Conservation (phyloP, 768 basidiomycete species). For the Albatrellus ellisii region DNA sequence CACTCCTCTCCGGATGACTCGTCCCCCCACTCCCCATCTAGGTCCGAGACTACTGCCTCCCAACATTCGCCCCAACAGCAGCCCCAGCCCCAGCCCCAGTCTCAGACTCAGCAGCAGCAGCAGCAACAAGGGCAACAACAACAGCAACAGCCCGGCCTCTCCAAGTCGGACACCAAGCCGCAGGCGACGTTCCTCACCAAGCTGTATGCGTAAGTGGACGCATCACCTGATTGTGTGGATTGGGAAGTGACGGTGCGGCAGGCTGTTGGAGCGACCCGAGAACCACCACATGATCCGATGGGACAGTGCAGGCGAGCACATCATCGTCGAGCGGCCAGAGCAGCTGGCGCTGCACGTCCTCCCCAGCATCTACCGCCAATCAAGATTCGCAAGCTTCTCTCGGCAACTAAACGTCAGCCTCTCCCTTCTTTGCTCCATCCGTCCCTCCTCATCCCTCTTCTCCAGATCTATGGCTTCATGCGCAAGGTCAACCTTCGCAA, state of each 20-base stretch:
- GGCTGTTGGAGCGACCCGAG: slow-evolving; percentile 80
- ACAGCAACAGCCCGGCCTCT: slow-evolving; percentile 3
- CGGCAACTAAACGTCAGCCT: slow-evolving; percentile 79
- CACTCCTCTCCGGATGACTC: slow-evolving; percentile 13
- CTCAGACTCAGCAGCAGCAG: slow-evolving; percentile 1
- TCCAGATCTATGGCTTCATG: slow-evolving; percentile 97
- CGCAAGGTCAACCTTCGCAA: slow-evolving; percentile 94
- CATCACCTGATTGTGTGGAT: slow-evolving; percentile 16
- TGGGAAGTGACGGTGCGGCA: slow-evolving; percentile 22
- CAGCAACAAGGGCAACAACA: slow-evolving; percentile 1
- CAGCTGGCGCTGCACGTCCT: slow-evolving; percentile 91
- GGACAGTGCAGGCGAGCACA: slow-evolving; percentile 87
- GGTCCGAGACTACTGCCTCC: slow-evolving; percentile 10
- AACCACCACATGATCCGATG: slow-evolving; percentile 97
- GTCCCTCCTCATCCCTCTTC: slow-evolving; percentile 14
- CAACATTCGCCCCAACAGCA: slow-evolving; percentile 10
- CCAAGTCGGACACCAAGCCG: slow-evolving; percentile 14
- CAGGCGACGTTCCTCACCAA: slow-evolving; percentile 81
- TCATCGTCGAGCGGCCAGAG: slow-evolving; percentile 90
- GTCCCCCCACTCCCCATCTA: slow-evolving; percentile 11
- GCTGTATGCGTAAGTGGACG: slow-evolving; percentile 74
- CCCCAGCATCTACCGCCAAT: slow-evolving; percentile 90
- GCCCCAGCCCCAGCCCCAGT: slow-evolving; percentile 5
- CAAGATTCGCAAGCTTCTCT: slow-evolving; percentile 93
- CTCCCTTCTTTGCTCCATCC: slow-evolving; percentile 8